These are phyloP conservation scores for Copromyces sp. DNA, from an alignment of 495 filamentous ascomycete species.

Conservation along the genomic window DNA sequence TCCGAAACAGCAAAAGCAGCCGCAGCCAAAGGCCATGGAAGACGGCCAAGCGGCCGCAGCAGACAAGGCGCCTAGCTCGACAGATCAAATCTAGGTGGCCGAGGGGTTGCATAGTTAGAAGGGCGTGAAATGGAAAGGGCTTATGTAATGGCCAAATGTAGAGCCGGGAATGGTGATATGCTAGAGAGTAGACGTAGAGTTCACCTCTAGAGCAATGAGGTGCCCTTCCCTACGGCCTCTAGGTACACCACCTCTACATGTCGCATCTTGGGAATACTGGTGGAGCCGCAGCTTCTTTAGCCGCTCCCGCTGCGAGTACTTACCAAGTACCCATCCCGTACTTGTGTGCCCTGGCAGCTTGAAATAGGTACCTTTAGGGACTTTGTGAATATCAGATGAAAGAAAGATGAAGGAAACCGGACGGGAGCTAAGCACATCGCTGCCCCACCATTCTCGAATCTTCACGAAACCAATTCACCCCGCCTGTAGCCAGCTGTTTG, in stretches of 20 bases:
- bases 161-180: neutral
- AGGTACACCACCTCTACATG: neutral
- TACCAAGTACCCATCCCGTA: neutral
- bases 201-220: no score
- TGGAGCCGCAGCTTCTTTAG: neutral
- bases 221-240: neutral
- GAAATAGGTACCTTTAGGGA: neutral
- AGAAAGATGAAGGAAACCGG: neutral
- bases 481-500: constrained; percentile 1
- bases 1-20: neutral
- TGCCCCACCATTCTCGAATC: constrained; percentile 24
- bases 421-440: neutral
- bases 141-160: neutral
- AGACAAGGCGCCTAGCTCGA: neutral
- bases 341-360: neutral
- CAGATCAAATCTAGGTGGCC: neutral
- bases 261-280: neutral
- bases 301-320: neutral
- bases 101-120: neutral
- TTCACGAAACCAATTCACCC: constrained; percentile 20
- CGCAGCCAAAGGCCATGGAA: neutral
- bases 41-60: neutral
- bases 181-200: neutral
- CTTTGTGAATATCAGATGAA: neutral
- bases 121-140: neutral